Percentiles rank a stretch among this genome's conserved stretches.
Evolutionary conservation across 176 grass and related monocot genomes (phyloP).

Genomic region (Secale cereale): DNA sequence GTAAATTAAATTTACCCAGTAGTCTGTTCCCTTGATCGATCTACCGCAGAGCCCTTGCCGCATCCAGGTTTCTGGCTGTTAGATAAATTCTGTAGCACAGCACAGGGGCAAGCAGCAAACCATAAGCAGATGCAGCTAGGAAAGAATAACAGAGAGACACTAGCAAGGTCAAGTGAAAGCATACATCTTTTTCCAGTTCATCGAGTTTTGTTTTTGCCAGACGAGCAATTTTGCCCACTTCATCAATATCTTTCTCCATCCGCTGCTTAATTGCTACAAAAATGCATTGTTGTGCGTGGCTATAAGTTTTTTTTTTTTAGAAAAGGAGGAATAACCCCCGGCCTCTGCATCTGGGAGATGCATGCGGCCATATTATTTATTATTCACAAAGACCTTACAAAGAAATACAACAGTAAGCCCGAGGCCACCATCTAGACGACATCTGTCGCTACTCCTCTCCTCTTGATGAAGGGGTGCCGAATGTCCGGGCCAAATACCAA

Average conservation of each 20-base stretch:
- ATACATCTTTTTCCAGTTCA: conserved; percentile 90
- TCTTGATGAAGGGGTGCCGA: too few species aligned
- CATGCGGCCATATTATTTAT: too few species aligned
- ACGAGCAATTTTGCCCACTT: conserved; percentile 82
- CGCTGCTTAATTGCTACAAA: conserved; percentile 77
- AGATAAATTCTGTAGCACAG: conserved; percentile 59
- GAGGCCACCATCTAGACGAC: too few species aligned
- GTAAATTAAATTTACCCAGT: conserved; percentile 73
- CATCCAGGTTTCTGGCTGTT: conserved; percentile 92
- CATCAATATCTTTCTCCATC: conserved; percentile 97
- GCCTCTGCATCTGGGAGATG: too few species aligned
- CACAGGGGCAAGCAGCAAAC: not conserved
- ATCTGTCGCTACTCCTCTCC: too few species aligned
- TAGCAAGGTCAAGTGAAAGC: conserved; percentile 27
- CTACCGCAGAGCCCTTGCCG: conserved; percentile 83
- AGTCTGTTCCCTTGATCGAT: conserved; percentile 83
- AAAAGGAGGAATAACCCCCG: too few species aligned
- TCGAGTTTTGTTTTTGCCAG: conserved; percentile 81
- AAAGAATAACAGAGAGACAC: too few species aligned
- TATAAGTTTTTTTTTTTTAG: too few species aligned
- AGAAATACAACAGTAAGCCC: too few species aligned
- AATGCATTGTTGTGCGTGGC: conserved; percentile 1
- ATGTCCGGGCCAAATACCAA: too few species aligned
- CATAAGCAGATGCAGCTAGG: conserved; percentile 2
- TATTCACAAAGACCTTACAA: too few species aligned